Evolutionary conservation across 1,284 basidiomycete genomes (phyloP).

Genomic region (Malassezia slooffiae): DNA sequence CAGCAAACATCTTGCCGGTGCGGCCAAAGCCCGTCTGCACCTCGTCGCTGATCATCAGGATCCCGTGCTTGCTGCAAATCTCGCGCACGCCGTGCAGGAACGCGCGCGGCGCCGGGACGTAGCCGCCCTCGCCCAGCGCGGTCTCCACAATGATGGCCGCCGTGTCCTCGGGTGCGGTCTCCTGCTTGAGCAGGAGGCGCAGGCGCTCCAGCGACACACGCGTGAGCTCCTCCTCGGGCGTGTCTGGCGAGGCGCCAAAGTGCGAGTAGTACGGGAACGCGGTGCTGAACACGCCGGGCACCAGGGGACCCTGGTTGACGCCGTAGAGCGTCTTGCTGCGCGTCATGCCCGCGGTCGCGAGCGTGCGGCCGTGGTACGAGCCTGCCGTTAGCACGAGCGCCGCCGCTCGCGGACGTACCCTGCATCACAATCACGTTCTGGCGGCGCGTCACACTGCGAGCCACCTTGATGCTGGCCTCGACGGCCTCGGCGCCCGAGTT

Average conservation of each 20-base stretch:
- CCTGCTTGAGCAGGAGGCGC: constrained; percentile 69
- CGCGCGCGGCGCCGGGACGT: constrained; percentile 71
- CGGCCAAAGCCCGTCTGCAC: constrained; percentile 75
- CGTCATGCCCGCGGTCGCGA: constrained; percentile 73
- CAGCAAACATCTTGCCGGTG: constrained; percentile 67
- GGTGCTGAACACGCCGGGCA: constrained; percentile 72
- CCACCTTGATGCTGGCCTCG: constrained; percentile 60
- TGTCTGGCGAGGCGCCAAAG: constrained; percentile 57
- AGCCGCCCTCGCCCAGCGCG: constrained; percentile 82
- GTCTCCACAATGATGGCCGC: constrained; percentile 87
- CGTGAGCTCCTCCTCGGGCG: constrained; percentile 59
- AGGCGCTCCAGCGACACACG: constrained; percentile 67
- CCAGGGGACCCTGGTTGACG: constrained; percentile 64
- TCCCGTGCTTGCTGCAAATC: constrained; percentile 75
- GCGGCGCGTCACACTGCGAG: constrained; percentile 61
- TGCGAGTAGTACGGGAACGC: constrained; percentile 94
- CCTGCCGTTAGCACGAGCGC: neutral
- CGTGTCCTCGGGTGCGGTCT: constrained; percentile 71
- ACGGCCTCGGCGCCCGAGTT: constrained; percentile 87
- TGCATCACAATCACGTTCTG: constrained; percentile 87
- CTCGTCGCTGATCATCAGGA: constrained; percentile 50
- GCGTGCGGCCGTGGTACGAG: constrained; percentile 45
- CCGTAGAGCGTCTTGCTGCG: constrained; percentile 83
- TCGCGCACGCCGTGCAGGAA: constrained; percentile 69
- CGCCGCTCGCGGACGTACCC: constrained; percentile 17